Evolutionary conservation across 441 rosid genomes (phyloP).

Genomic region (Jatropha podagrica): DNA sequence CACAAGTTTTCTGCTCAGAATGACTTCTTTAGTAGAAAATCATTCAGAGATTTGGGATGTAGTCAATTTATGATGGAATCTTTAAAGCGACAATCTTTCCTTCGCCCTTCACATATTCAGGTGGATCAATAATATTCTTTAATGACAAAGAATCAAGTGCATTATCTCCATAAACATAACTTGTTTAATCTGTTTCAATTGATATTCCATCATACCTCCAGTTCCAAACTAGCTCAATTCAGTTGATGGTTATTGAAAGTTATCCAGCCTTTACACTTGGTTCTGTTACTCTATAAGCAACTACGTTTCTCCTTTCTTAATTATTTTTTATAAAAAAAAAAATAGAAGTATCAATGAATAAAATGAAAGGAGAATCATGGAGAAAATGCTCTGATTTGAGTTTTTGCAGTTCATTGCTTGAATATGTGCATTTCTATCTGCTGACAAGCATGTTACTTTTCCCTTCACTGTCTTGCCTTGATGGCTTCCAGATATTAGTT

Average conservation of each 20-base stretch:
- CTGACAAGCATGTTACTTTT: not conserved
- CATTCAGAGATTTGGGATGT: slow-evolving; percentile 74
- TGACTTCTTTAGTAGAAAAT: slow-evolving; percentile 70
- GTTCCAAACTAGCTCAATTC: not conserved
- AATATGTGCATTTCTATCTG: not conserved
- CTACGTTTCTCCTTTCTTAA: not conserved
- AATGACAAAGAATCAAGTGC: not conserved
- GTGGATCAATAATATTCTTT: slow-evolving; percentile 31
- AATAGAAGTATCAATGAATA: not conserved
- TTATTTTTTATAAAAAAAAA: not conserved
- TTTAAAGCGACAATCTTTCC: slow-evolving; percentile 50
- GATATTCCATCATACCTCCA: not conserved
- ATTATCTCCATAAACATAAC: not conserved
- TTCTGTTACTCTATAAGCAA: not conserved
- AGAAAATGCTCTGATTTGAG: not conserved
- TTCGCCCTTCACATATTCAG: slow-evolving; percentile 82
- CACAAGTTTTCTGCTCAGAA: slow-evolving; percentile 30
- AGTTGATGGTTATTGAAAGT: not conserved
- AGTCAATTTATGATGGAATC: slow-evolving; percentile 61
- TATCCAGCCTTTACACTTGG: not conserved
- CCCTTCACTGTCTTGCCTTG: not conserved
- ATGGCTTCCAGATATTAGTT: not conserved
- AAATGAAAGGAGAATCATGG: not conserved
- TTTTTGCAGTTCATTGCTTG: not conserved
- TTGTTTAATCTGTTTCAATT: not conserved